Conservation (phyloP, 352 stramenopile genomes). For the Globisporangium barbulae region DNA sequence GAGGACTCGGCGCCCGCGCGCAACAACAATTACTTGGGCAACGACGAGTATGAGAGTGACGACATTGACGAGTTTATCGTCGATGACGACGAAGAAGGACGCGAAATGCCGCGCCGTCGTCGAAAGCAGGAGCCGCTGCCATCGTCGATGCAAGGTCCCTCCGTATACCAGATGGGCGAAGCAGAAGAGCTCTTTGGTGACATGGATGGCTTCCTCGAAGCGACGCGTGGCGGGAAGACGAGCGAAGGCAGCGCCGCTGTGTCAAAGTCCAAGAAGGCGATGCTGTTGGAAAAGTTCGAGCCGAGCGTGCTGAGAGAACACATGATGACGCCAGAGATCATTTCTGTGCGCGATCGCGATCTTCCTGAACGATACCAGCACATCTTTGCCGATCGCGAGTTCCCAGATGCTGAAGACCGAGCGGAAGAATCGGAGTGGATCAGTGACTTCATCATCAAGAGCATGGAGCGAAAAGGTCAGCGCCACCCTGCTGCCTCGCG, state of each 20-base stretch:
- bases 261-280: slow-evolving; percentile 76
- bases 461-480: slow-evolving; percentile 56
- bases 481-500: slow-evolving; percentile 50
- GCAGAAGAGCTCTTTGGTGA: slow-evolving; percentile 88
- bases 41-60: slow-evolving; percentile 88
- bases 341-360: slow-evolving; percentile 78
- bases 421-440: slow-evolving; percentile 89
- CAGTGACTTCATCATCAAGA: slow-evolving; percentile 83
- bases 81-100: slow-evolving; percentile 86
- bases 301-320: slow-evolving; percentile 84
- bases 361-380: slow-evolving; percentile 78
- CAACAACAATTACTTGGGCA: slow-evolving; percentile 80
- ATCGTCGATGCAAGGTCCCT: slow-evolving; percentile 80
- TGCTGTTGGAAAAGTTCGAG: slow-evolving; percentile 87
- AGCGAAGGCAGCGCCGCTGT: slow-evolving; percentile 16
- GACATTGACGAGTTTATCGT: slow-evolving; percentile 91
- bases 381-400: slow-evolving; percentile 64
- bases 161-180: slow-evolving; percentile 89
- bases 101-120: slow-evolving; percentile 65
- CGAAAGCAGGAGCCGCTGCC: slow-evolving; percentile 73
- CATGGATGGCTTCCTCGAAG: slow-evolving; percentile 87
- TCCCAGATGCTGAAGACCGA: slow-evolving; percentile 80
- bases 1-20: slow-evolving; percentile 65
- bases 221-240: slow-evolving; percentile 44
- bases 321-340: slow-evolving; percentile 87